Evolutionary conservation across 1,139 yeast species (phyloP).

Genomic region (Yamadazyma atmosphaerica): DNA sequence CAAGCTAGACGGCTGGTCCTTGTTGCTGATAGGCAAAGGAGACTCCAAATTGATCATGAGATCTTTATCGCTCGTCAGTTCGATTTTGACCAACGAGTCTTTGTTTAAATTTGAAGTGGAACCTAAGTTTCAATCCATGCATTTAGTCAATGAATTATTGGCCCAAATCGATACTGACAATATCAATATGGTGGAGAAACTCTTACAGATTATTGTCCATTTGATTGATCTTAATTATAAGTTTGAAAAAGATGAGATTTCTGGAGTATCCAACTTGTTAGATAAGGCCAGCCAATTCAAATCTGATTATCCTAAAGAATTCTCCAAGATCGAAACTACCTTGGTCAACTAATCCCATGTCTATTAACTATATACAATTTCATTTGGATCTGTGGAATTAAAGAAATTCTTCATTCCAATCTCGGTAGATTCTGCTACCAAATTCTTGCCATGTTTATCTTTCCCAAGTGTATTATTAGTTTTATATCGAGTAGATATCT

Average conservation of each 20-base stretch:
- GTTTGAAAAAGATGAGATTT: constrained; percentile 50
- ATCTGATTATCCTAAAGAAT: constrained; percentile 55
- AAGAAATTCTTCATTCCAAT: constrained; percentile 46
- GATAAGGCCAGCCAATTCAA: constrained; percentile 40
- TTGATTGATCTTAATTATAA: constrained; percentile 45
- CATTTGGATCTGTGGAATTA: constrained; percentile 52
- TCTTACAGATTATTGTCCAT: constrained; percentile 52
- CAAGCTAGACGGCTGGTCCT: constrained; percentile 62
- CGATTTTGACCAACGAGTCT: constrained; percentile 53
- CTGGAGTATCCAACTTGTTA: constrained; percentile 17
- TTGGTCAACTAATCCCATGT: neutral
- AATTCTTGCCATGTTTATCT: constrained; percentile 25
- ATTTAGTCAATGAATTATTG: constrained; percentile 9
- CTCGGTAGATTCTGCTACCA: constrained; percentile 40
- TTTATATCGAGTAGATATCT: constrained; percentile 33
- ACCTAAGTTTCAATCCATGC: constrained; percentile 39
- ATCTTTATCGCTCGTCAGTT: constrained; percentile 55
- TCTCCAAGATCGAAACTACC: constrained; percentile 36
- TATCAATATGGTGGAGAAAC: constrained; percentile 60
- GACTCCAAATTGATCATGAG: constrained; percentile 51
- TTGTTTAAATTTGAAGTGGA: constrained; percentile 28
- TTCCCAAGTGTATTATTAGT: constrained; percentile 28
- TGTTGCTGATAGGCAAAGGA: constrained; percentile 19
- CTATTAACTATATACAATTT: constrained; percentile 14
- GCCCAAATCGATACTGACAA: constrained; percentile 5